Conservation (phyloP, 345 rosid species). For the Salix caprea region DNA sequence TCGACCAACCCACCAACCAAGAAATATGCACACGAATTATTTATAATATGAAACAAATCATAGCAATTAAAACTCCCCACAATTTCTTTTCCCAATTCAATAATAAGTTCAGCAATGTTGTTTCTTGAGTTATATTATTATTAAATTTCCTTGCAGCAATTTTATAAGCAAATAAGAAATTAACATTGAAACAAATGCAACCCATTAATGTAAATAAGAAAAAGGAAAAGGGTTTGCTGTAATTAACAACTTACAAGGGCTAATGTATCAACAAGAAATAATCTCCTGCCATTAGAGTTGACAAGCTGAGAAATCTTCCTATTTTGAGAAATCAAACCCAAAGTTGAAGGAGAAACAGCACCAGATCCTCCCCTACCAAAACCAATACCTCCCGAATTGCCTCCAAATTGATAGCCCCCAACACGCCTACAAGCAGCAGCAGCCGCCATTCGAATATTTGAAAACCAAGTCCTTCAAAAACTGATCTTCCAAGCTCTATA, state of each 20-base stretch:
- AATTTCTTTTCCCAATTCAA: no score
- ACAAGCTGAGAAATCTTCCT: conserved; percentile 22
- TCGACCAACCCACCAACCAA: no score
- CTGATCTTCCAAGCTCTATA: not conserved
- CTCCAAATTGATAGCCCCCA: conserved; percentile 30
- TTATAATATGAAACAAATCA: no score
- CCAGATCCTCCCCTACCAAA: conserved; percentile 33
- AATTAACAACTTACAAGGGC: conserved; percentile 20
- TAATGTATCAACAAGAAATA: conserved; percentile 28
- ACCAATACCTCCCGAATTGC: conserved; percentile 16
- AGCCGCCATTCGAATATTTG: conserved; percentile 34
- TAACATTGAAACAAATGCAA: not conserved
- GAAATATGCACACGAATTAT: no score
- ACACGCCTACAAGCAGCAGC: conserved; percentile 41
- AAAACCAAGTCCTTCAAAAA: not conserved
- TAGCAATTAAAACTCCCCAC: no score
- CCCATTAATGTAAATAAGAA: not conserved
- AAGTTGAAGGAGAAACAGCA: conserved; percentile 1
- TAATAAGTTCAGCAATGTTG: not conserved
- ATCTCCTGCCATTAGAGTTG: conserved; percentile 14
- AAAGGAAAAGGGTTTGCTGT: not conserved
- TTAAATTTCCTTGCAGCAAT: not conserved
- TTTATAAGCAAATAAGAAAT: not conserved
- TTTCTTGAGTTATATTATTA: not conserved
- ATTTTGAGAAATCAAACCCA: conserved; percentile 10